phyloP scores from a whole-genome alignment of 2,329 filamentous ascomycete species.

The Thyridium curvatum region DNA sequence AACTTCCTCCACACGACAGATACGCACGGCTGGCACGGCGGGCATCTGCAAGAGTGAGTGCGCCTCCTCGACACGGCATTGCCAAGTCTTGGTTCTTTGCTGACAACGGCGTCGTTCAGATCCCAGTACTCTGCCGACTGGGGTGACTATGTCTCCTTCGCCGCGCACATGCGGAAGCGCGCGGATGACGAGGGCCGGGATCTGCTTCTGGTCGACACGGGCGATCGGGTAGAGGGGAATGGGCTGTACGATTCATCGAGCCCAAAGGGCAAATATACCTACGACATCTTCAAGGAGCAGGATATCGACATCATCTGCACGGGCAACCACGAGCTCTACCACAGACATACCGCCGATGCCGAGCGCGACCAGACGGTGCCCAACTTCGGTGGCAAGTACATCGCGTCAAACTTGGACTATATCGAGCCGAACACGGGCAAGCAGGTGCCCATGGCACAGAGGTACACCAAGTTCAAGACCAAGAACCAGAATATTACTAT shows the following conservation, averaged over 20 bases:
- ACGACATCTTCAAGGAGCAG: constrained; percentile 80
- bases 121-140: constrained; percentile 92
- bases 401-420: constrained; percentile 92
- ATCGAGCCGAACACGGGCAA: constrained; percentile 60
- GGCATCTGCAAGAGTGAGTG: constrained; percentile 80
- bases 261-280: constrained; percentile 84
- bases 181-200: constrained; percentile 77
- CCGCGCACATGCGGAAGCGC: constrained; percentile 70
- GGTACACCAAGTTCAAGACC: constrained; percentile 86
- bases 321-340: constrained; percentile 95
- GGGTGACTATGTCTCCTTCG: constrained; percentile 96
- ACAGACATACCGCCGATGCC: constrained; percentile 66
- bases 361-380: constrained; percentile 79
- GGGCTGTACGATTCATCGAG: constrained; percentile 86
- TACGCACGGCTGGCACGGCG: constrained; percentile 91
- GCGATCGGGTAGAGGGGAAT: constrained; percentile 88
- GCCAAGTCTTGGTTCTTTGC: too few relatives aligned
- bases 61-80: background rate
- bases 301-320: constrained; percentile 77
- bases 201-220: constrained; percentile 89
- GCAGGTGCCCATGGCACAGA: constrained; percentile 68
- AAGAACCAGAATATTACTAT: constrained; percentile 81
- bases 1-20: constrained; percentile 98
- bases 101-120: constrained; percentile 36
- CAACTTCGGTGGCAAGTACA: constrained; percentile 72